A percentile compares a stretch with the other conserved stretches of the same genome.
Evolutionary conservation across 352 stramenopile genomes (phyloP).

Genomic region (Phytophthora pluvialis): DNA sequence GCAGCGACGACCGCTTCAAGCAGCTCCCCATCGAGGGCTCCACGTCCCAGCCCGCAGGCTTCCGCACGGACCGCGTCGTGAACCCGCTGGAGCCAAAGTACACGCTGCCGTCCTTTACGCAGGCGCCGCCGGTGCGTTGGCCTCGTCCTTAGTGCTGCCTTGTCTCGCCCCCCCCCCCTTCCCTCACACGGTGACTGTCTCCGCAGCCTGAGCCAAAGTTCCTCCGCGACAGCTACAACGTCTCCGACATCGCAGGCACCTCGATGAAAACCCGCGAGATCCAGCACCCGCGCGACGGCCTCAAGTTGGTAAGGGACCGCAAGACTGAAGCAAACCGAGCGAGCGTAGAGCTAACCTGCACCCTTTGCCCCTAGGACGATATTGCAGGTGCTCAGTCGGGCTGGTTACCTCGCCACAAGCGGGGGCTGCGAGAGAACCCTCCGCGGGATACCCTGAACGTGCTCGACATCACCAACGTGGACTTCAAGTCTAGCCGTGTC

Average conservation of each 20-base stretch:
- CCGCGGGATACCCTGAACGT: constrained; percentile 73
- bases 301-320: constrained; percentile 43
- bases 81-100: constrained; percentile 73
- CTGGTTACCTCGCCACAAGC: constrained; percentile 64
- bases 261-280: constrained; percentile 50
- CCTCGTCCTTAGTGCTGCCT: neutral
- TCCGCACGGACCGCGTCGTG: constrained; percentile 68
- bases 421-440: constrained; percentile 51
- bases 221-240: constrained; percentile 77
- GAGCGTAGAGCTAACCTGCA: neutral
- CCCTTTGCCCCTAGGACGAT: constrained; percentile 45
- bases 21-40: constrained; percentile 75
- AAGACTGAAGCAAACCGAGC: neutral
- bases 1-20: constrained; percentile 67
- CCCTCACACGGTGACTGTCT: constrained; percentile 4
- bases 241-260: constrained; percentile 76
- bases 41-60: constrained; percentile 51
- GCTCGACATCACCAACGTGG: constrained; percentile 70
- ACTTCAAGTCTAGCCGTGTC: constrained; percentile 75
- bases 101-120: constrained; percentile 59
- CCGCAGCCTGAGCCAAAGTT: constrained; percentile 59
- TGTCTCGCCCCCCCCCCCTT: neutral
- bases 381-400: constrained; percentile 60
- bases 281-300: constrained; percentile 50
- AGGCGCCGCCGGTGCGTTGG: constrained; percentile 41